Base-by-base conservation (phyloP, 2,329 filamentous ascomycete species). In the Byssothecium circinans region DNA sequence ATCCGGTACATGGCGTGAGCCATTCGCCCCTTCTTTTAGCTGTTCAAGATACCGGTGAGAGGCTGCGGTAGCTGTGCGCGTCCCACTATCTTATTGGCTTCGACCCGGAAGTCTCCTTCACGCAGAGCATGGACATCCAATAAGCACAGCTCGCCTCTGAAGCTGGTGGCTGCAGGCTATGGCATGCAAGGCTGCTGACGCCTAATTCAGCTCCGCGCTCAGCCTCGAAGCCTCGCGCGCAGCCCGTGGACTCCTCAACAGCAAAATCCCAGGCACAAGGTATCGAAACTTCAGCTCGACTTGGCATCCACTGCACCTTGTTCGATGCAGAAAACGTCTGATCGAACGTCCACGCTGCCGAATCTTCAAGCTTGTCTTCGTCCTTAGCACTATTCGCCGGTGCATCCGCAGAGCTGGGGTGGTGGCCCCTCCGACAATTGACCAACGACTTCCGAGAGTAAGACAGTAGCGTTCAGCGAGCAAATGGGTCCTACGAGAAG, bases 151-250 rank as follows among this genome's bases (percentile, higher is more conserved):
- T 60, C 54, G 60, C 19, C 65, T 58, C 50, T 64, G 67, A 59
- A 64, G 61, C 60, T 61, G 53, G 65, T 65, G 63, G 64, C 64
- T 67, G 64, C 65, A 68, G 57, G 32, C 52, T 55, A 67, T 62
- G 63, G 59, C 56, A 61, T 66, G 62, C 65, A 62, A 70, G 67
- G 67, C 67, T 70, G 67, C 67, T 70, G 65, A 68, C 62, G 64
- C 56, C 58, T 60, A 58, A 56, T 54, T 63, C 55, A 23, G 61
- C 7, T 8, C 10, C 23, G 10, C n/a, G 62, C 62, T 62, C 66
- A 68, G 65, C 65, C 65, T 69, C 65, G 66, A 39, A 68, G 64
- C 64, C 65, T 68, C 64, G 68, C 64, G 53, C 61, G 60, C 64
- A 57, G 48, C 45, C 60, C n/a, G n/a, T n/a, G n/a, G n/a, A n/a